Percentiles rank a stretch among this genome's conserved stretches.
phyloP scores from a whole-genome alignment of 2,329 filamentous ascomycete species.

The Stachybotrys chlorohalonatus region DNA sequence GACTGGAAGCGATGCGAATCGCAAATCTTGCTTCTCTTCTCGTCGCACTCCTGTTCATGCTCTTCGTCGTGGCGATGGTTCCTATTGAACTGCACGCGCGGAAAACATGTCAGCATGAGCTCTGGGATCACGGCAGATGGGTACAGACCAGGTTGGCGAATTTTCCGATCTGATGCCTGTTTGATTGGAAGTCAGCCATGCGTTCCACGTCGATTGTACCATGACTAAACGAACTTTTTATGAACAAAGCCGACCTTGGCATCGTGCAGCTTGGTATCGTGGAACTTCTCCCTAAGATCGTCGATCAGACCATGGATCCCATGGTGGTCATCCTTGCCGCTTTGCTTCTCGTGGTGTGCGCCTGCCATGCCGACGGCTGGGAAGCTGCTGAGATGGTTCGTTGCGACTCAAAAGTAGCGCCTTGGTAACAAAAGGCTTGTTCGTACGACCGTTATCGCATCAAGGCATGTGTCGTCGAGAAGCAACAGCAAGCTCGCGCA shows the following conservation, averaged over 20 bases:
- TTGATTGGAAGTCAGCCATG: neutral
- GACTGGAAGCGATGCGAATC: slow-evolving; percentile 78
- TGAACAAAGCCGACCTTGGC: slow-evolving; percentile 48
- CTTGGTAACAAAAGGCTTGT: no score
- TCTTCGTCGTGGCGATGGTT: slow-evolving; percentile 92
- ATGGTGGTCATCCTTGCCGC: neutral
- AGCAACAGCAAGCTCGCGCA: no score
- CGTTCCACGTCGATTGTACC: neutral
- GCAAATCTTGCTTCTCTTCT: slow-evolving; percentile 63
- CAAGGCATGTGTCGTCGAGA: no score
- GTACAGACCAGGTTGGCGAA: slow-evolving; percentile 47
- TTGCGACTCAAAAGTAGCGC: no score
- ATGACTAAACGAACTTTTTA: slow-evolving; percentile 40
- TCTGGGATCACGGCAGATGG: neutral
- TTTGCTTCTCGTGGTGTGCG: neutral
- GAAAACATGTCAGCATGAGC: neutral
- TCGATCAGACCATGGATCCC: slow-evolving; percentile 28
- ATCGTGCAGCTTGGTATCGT: slow-evolving; percentile 44
- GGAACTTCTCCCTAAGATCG: slow-evolving; percentile 47
- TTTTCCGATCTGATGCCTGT: slow-evolving; percentile 49
- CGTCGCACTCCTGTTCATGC: slow-evolving; percentile 77
- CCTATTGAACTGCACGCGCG: slow-evolving; percentile 53
- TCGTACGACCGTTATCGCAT: no score
- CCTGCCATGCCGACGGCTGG: neutral
- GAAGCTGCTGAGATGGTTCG: neutral